Evolutionary conservation across 805 yeast genomes (phyloP), one percentile per base, ranked within the genome.

Genomic region (Yarrowia alimentaria): DNA sequence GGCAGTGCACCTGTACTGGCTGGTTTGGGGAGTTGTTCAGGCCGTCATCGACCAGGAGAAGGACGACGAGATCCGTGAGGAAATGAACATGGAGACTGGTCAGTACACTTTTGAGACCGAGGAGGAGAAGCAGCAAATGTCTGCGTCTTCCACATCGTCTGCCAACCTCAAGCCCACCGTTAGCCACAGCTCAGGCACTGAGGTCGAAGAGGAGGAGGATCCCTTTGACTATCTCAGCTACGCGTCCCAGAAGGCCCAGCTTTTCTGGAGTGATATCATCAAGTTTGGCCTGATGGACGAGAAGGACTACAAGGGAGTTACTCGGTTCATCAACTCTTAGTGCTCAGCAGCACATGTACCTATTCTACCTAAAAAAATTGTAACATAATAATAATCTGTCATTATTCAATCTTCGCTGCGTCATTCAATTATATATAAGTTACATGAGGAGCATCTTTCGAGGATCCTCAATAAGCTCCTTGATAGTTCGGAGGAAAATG

Each of bases 391-490:
- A n/a, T n/a, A n/a, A n/a, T n/a, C n/a, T n/a, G 24, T 21, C 29
- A 35, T 22, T 21, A 38, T 37, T n/a, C 18, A 17, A 14, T 29
- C 29, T 35, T 25, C 33, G 24, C 33, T 40, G 45, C 47, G 47
- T 40, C 47, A 40, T 40, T 40, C 47, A 40, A 40, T 37, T 24
- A 28, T 40, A 37, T 37, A 40, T 40, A 40, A 40, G 47, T 40
- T 60, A 63, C 26, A 55, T 53, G 61, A 85, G 72, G 68, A 91
- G 78, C 99, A 93, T 93, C 79, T 88, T 91, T 78, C 96, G 84
- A 71, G 99, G 99, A 69, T 93, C 99, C 77, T 93, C 98, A 61
- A 93, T 87, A 71, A 86, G 80, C 75, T 93, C 99, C 78, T 93
- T 93, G 58, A 93, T 83, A 26, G 95, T 87, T 77, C 81, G 90